Evolutionary conservation across 257 asterid genomes (phyloP).

Genomic region (Rubia yunnanensis): DNA sequence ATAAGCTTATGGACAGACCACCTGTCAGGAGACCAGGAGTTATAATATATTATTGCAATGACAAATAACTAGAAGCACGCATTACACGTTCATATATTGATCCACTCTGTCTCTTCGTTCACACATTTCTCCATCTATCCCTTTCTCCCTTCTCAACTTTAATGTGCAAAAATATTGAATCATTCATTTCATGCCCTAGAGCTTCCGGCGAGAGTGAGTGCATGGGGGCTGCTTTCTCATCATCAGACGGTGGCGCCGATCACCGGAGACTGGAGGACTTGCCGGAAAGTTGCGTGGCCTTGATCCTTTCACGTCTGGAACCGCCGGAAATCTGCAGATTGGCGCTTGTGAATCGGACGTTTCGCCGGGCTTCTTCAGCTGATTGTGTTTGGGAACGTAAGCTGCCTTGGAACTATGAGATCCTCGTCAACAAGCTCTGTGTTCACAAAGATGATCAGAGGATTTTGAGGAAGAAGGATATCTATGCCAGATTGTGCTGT

Average conservation of each 20-base stretch:
- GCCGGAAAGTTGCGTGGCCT: constrained; percentile 52
- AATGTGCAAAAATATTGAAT: too few relatives aligned
- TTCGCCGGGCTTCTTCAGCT: constrained; percentile 37
- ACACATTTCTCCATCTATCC: neutral
- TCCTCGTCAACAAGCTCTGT: constrained; percentile 25
- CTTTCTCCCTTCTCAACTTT: neutral
- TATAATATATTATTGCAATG: neutral
- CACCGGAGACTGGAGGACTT: constrained; percentile 29
- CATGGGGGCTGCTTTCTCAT: constrained; percentile 37
- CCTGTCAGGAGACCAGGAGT: too few relatives aligned
- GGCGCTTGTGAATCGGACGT: constrained; percentile 25
- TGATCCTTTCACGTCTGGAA: constrained; percentile 25
- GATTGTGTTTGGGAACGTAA: constrained; percentile 42
- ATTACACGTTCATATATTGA: neutral
- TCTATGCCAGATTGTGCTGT: constrained; percentile 25
- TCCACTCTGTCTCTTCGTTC: neutral
- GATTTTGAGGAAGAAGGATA: constrained; percentile 26
- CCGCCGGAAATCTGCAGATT: constrained; percentile 32
- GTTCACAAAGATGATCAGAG: neutral
- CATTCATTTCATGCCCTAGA: neutral
- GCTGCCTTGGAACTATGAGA: constrained; percentile 35
- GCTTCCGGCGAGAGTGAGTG: neutral
- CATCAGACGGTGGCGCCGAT: neutral
- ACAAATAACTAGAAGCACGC: neutral
- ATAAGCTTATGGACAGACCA: too few relatives aligned